Evolutionary conservation across 2,329 filamentous ascomycete species (phyloP), one percentile per base, ranked within the genome.

Genomic region (Botryotinia narcissicola): DNA sequence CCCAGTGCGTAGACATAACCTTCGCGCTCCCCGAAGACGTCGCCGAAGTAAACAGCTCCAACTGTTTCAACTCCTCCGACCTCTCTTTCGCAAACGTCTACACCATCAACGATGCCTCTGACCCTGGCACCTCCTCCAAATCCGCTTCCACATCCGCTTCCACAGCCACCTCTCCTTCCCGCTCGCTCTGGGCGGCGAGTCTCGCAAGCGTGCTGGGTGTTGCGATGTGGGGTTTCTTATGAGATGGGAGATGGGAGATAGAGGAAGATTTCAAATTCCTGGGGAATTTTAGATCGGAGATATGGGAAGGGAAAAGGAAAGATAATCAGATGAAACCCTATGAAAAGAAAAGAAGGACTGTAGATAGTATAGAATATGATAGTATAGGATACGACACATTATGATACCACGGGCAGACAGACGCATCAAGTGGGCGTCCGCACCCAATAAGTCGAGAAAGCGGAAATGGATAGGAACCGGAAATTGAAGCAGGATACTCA

Each of bases 1-100:
- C n/a, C 51, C 51, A 97, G 94, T 98, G 96, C 81, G 95, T 97
- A 78, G 95, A 98, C 81, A 97, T 98, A 79, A 95, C 92, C 64
- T 97, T 98, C 78, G 93, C 91, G 66, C 92, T 94, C 1, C 92
- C 93, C 37, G 84, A 89, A 79, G 92, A 97, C 80, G 90, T 97
- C 68, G 85, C 85, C 91, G 73, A 91, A 77, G 93, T 98, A 77
- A 97, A 92, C 81, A 85, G 87, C 74, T 87, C 89, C 22, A 98
- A 97, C 84, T 98, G 95, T 86, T 94, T 92, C 86, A 98, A 98
- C 85, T 93, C 75, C 62, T 73, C 76, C 32, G 76, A 79, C 66
- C 76, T 80, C 68, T 73, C 74, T 37, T 81, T 81, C 71, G 79
- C 80, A 61, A 77, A 78, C 73, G 85, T 97, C 76, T 98, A 94